phyloP scores from a whole-genome alignment of 495 filamentous ascomycete species.

The Neurospora hispaniola region DNA sequence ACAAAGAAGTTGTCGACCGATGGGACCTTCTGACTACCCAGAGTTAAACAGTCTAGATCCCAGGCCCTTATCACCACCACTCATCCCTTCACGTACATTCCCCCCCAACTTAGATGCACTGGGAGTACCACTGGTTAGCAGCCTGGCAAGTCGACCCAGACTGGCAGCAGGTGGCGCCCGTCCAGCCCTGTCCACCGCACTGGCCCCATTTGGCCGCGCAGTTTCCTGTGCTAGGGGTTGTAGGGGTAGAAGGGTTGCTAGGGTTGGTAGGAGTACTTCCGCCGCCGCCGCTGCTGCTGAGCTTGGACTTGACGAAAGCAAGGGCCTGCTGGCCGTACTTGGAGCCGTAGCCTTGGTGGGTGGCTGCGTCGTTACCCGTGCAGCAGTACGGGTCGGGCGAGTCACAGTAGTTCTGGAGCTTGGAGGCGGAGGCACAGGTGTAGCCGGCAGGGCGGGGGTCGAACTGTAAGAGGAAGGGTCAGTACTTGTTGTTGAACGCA shows the following conservation, averaged over 20 bases:
- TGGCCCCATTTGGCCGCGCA: conserved; percentile 20
- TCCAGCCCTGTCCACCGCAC: conserved; percentile 24
- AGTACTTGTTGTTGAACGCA: background rate
- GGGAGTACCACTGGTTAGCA: conserved; percentile 24
- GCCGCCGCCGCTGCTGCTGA: conserved; percentile 7
- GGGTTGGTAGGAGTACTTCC: conserved; percentile 4
- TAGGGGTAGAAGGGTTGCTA: background rate
- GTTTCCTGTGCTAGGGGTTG: conserved; percentile 14
- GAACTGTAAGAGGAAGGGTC: conserved; percentile 29
- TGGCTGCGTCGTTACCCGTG: conserved; percentile 45
- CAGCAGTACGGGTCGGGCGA: conserved; percentile 53
- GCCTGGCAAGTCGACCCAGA: conserved; percentile 18
- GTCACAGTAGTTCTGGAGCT: conserved; percentile 54
- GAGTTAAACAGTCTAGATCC: background rate
- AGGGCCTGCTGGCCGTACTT: conserved; percentile 50
- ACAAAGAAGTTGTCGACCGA: background rate
- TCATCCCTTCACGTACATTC: background rate
- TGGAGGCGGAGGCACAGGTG: conserved; percentile 38
- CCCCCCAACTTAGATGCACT: conserved; percentile 18
- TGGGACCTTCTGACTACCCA: background rate
- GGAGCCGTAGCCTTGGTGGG: conserved; percentile 47
- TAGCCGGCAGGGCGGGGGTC: conserved; percentile 46
- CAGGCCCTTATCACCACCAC: conserved; percentile 2
- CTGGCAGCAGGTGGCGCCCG: conserved; percentile 19
- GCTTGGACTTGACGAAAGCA: conserved; percentile 41